A percentile compares a stretch with the other conserved stretches of the same genome.
These are phyloP conservation scores for Tricladium varicosporioides DNA, from an alignment of 2,329 filamentous ascomycete genomes.

Conservation along the genomic window DNA sequence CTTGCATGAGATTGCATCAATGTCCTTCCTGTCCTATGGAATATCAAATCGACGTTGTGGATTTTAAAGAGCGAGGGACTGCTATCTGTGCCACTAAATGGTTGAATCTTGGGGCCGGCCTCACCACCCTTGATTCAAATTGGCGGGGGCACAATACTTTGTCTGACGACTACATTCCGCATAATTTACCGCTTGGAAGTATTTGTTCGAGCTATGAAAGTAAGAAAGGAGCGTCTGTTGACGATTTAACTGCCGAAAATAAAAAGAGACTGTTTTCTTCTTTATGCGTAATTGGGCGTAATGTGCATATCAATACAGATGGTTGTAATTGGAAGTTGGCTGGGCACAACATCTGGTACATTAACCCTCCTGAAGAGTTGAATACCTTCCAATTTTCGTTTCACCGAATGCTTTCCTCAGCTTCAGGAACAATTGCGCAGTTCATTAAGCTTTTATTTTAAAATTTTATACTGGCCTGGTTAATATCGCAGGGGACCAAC, in stretches of 20 bases:
- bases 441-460: slow-evolving; percentile 2
- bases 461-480: slow-evolving; percentile 1
- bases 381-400: not conserved
- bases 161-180: not conserved
- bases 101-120: slow-evolving; percentile 13
- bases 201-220: slow-evolving; percentile 2
- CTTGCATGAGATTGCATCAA: slow-evolving; percentile 11
- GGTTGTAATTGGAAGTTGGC: not conserved
- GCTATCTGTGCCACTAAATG: slow-evolving; percentile 10
- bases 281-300: not conserved
- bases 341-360: slow-evolving; percentile 1
- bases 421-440: slow-evolving; percentile 5
- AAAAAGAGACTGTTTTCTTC: slow-evolving; percentile 2
- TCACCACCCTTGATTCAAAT: slow-evolving; percentile 8
- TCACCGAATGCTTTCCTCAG: slow-evolving; percentile 1
- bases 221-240: not conserved
- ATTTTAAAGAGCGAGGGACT: slow-evolving; percentile 11
- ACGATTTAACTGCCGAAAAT: not conserved
- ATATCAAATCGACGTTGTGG: slow-evolving; percentile 11
- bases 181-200: slow-evolving; percentile 2
- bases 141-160: slow-evolving; percentile 8
- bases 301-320: not conserved
- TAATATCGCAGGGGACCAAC: slow-evolving; percentile 4
- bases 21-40: slow-evolving; percentile 14
- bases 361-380: not conserved